Percentiles rank a stretch among this genome's conserved stretches.
Evolutionary conservation across 192 early-diverging fungal genomes (phyloP).

Genomic region (Coemansia sp.): DNA sequence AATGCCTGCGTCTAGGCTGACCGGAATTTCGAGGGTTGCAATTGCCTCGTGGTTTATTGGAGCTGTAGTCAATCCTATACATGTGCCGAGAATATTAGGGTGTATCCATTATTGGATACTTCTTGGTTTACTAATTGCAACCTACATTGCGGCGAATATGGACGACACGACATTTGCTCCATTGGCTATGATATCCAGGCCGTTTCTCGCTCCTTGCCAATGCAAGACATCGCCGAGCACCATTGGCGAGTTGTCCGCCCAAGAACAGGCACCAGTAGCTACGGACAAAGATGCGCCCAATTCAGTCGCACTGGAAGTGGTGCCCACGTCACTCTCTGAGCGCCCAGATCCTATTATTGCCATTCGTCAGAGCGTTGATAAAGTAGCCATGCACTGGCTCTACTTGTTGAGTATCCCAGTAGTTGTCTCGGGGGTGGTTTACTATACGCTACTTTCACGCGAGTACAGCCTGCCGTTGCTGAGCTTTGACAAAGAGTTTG

Average conservation of each 20-base stretch:
- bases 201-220: not conserved
- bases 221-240: not conserved
- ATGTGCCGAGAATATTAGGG: not conserved
- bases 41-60: not conserved
- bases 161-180: not conserved
- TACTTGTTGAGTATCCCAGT: not conserved
- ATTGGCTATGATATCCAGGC: not conserved
- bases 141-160: not conserved
- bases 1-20: not conserved
- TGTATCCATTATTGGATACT: not conserved
- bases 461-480: not conserved
- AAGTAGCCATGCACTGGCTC: not conserved
- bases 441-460: not conserved
- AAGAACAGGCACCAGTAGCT: not conserved
- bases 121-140: not conserved
- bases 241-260: not conserved
- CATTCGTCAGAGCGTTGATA: conserved; percentile 4
- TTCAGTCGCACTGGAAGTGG: not conserved
- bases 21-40: not conserved
- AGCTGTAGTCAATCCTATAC: not conserved
- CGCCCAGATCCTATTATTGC: not conserved
- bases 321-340: not conserved
- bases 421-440: not conserved
- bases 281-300: not conserved
- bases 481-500: not conserved